A percentile compares a stretch with the other conserved stretches of the same genome.
phyloP scores from a whole-genome alignment of 257 asterid species.

The Cinchona pubescens region DNA sequence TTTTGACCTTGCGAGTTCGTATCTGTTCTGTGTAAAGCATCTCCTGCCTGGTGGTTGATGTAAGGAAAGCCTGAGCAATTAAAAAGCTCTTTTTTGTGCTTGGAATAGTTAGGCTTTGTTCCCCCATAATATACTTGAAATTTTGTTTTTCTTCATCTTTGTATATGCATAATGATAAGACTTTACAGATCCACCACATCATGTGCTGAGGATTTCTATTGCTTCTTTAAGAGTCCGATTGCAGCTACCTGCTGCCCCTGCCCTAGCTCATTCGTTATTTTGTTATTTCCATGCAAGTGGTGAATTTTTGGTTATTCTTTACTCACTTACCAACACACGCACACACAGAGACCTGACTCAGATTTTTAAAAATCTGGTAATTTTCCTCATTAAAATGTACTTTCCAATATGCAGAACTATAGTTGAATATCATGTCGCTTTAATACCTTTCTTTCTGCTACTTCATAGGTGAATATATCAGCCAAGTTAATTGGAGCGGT shows the following conservation, averaged over 20 bases:
- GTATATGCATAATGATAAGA: not conserved
- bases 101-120: not conserved
- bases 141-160: not conserved
- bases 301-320: not conserved
- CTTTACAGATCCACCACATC: not conserved
- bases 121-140: not conserved
- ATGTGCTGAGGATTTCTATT: not conserved
- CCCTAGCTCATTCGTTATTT: not conserved
- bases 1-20: not conserved
- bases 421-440: not conserved
- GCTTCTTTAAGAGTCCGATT: not conserved
- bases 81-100: not conserved
- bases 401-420: not conserved
- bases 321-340: not conserved
- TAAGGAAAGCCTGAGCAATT: not conserved
- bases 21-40: not conserved
- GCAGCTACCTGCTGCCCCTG: not conserved
- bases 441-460: not conserved
- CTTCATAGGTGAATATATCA: conserved; percentile 54
- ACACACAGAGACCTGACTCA: not conserved
- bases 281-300: not conserved
- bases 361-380: not conserved
- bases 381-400: not conserved
- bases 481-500: conserved; percentile 44
- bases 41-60: not conserved